Percentiles rank a stretch among this genome's conserved stretches.
phyloP scores from a whole-genome alignment of 208 protist species.

The Leishmania amazonensis region DNA sequence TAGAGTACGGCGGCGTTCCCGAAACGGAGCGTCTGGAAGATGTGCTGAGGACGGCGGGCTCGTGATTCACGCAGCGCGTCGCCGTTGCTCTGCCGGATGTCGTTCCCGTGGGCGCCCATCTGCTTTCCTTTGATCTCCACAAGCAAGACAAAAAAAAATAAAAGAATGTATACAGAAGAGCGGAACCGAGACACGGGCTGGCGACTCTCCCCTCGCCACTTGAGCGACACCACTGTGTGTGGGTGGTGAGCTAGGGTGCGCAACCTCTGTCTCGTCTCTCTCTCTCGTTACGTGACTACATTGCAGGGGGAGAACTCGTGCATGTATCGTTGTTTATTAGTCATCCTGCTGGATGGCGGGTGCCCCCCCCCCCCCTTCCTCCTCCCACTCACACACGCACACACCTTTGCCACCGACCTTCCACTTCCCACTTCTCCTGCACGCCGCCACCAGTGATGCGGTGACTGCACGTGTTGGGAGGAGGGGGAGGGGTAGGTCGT shows the following conservation, averaged over 20 bases:
- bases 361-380: too few species aligned
- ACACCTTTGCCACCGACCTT: neutral
- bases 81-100: neutral
- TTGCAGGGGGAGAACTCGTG: neutral
- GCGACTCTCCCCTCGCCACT: neutral
- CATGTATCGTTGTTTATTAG: neutral
- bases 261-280: neutral
- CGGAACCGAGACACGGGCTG: neutral
- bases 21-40: conserved; percentile 31
- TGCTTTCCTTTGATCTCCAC: neutral
- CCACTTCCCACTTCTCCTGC: neutral
- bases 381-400: too few species aligned
- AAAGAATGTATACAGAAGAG: neutral
- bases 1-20: conserved; percentile 9
- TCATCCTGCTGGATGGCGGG: neutral
- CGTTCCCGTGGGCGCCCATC: neutral
- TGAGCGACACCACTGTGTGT: neutral
- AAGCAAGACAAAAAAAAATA: neutral
- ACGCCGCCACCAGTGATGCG: neutral
- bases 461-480: neutral
- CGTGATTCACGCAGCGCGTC: neutral
- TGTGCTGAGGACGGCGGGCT: conserved; percentile 17
- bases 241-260: neutral
- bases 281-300: neutral
- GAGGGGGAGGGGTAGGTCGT: neutral